These are phyloP conservation scores for Westerdykella ornata DNA, from an alignment of 2,329 filamentous ascomycete genomes.

Conservation along the genomic window DNA sequence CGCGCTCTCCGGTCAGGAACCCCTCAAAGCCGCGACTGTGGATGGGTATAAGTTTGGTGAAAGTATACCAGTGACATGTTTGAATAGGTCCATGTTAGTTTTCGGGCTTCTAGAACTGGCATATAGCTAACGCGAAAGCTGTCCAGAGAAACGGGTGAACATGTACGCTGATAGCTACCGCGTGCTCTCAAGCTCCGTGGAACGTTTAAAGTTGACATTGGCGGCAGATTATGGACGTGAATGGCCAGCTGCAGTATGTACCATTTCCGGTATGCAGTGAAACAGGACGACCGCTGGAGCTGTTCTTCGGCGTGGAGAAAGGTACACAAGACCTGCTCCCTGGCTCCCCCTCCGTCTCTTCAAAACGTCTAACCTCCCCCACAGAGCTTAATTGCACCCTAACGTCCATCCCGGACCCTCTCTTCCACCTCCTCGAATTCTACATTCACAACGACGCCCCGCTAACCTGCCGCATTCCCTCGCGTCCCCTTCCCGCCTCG, in stretches of 20 bases:
- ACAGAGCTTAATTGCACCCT: conserved; percentile 77
- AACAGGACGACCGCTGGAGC: conserved; percentile 71
- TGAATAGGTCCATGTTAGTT: conserved; percentile 48
- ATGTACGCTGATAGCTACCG: conserved; percentile 42
- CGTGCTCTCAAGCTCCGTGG: neutral
- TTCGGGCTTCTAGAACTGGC: neutral
- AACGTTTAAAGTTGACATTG: conserved; percentile 2
- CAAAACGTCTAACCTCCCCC: neutral
- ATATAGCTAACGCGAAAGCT: too few relatives aligned
- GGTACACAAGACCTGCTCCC: too few relatives aligned
- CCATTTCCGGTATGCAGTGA: conserved; percentile 89
- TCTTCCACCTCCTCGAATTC: conserved; percentile 88
- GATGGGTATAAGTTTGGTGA: conserved; percentile 44
- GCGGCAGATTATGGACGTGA: conserved; percentile 60
- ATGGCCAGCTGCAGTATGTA: conserved; percentile 82
- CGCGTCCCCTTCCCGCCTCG: conserved; percentile 55
- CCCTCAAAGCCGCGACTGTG: conserved; percentile 23
- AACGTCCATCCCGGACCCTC: conserved; percentile 65
- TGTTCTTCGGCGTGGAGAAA: conserved; percentile 74
- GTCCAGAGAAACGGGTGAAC: conserved; percentile 75
- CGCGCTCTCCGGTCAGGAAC: conserved; percentile 39
- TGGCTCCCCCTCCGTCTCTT: neutral
- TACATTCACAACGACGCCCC: conserved; percentile 97
- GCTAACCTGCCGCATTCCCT: conserved; percentile 80
- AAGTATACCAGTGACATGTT: conserved; percentile 46